Evolutionary conservation across 2,329 filamentous ascomycete genomes (phyloP).

Genomic region (Diplodia intermedia): DNA sequence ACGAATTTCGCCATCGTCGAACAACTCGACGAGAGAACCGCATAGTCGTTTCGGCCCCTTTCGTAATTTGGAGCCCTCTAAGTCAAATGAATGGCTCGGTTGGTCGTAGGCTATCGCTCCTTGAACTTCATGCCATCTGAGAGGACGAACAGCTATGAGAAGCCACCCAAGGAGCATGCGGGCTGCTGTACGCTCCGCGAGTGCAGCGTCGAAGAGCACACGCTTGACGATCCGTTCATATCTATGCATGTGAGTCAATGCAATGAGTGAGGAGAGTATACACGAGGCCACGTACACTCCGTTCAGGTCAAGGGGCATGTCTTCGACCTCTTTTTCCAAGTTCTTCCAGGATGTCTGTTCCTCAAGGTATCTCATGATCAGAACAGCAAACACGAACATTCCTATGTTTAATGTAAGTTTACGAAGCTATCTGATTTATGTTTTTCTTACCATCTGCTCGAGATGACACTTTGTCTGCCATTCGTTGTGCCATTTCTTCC

Average conservation of each 20-base stretch:
- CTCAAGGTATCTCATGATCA: neutral
- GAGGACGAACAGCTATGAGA: slow-evolving; percentile 49
- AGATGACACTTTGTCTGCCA: neutral
- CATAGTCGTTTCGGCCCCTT: neutral
- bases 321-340: neutral
- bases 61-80: neutral
- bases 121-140: slow-evolving; percentile 54
- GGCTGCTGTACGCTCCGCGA: slow-evolving; percentile 37
- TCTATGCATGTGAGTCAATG: neutral
- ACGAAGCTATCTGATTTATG: neutral
- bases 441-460: neutral
- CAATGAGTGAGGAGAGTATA: neutral
- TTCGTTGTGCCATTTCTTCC: neutral
- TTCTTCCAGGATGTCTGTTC: neutral
- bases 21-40: neutral
- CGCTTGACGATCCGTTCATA: neutral
- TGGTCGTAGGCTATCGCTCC: slow-evolving; percentile 46
- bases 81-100: neutral
- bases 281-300: neutral
- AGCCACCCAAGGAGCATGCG: slow-evolving; percentile 51
- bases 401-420: neutral
- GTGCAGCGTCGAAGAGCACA: slow-evolving; percentile 34
- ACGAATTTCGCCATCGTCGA: neutral
- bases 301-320: neutral
- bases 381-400: neutral